Evolutionary conservation across 768 basidiomycete genomes (phyloP), one percentile per base, ranked within the genome.

Genomic region (Candolleomyces aberdarensis): DNA sequence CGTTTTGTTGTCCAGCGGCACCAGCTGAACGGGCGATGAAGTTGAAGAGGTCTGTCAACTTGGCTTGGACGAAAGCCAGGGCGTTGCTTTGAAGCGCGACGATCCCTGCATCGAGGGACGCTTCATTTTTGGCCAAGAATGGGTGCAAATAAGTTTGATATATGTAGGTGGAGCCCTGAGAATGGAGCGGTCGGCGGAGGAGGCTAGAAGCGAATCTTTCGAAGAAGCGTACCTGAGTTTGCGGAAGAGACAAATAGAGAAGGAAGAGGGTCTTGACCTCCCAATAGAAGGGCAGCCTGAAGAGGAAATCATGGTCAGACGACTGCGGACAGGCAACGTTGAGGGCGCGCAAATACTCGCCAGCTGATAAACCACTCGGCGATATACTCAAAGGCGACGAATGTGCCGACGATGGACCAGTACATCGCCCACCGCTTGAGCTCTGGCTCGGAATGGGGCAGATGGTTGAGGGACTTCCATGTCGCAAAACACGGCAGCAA

Each of bases 261-360:
- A 91, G 69, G 69, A 89, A 84, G 3, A 85, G 22, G n/a, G 85
- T 88, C 65, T 89, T 85, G 56, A 83, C 49, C 67, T 91, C 89
- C 84, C 85, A 89, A 68, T 90, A 91, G 69, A 91, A 88, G 7
- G 89, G 89, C 46, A 91, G 66, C 89, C 89, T 89, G 51, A 54
- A 57, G 58, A 71, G 39, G 68, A 64, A 63, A 49, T 56, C 58
- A 44, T 63, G 59, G 58, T 57, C 43, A 44, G 61, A 36, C 36
- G 36, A 36, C 19, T 29, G 19, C 50, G 48, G 55, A 15, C 55
- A 50, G 63, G 41, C 43, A 39, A 36, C 36, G 36, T 36, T 11
- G 36, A 29, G 64, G 29, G 49, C 58, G 63, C 22, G 57, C 40
- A 60, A 48, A 56, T 59, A 71, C 83, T 58, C 70, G 83, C 89